Percentiles rank a stretch among this genome's conserved stretches.
Conservation (phyloP, 2,329 filamentous ascomycete species). For the Monilinia polystroma region DNA sequence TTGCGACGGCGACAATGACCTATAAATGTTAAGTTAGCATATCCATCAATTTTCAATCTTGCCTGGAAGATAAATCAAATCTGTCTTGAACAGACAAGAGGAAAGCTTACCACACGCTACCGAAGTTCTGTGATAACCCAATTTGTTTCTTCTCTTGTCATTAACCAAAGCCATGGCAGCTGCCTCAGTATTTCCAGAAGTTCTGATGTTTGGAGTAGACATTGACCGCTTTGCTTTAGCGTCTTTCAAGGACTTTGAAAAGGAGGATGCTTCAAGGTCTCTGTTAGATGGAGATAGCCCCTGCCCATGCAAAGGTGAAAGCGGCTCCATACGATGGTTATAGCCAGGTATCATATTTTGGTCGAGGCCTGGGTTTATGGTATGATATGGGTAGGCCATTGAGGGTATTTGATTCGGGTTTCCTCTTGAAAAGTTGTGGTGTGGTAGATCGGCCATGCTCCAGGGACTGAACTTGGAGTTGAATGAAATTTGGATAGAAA, state of each 20-base stretch:
- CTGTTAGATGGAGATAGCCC: constrained; percentile 31
- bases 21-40: constrained; percentile 43
- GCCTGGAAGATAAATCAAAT: constrained; percentile 19
- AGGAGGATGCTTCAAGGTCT: constrained; percentile 25
- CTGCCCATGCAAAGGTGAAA: constrained; percentile 29
- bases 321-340: constrained; percentile 33
- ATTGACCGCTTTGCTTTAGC: constrained; percentile 48
- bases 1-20: constrained; percentile 91
- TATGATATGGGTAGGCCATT: constrained; percentile 39
- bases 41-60: neutral
- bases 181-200: constrained; percentile 42
- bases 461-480: constrained; percentile 38
- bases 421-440: constrained; percentile 32
- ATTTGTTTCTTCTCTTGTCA: constrained; percentile 79
- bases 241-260: constrained; percentile 29
- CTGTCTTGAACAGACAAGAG: constrained; percentile 20
- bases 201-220: constrained; percentile 51
- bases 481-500: constrained; percentile 37
- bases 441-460: constrained; percentile 36
- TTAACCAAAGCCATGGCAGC: constrained; percentile 43
- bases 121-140: constrained; percentile 92
- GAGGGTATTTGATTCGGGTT: constrained; percentile 31
- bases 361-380: constrained; percentile 34
- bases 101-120: constrained; percentile 85
- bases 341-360: constrained; percentile 36